Percentiles rank a stretch among this genome's conserved stretches.
These are phyloP conservation scores for Zychaea mexicana DNA, from an alignment of 371 early-diverging fungal species.

Conservation along the genomic window DNA sequence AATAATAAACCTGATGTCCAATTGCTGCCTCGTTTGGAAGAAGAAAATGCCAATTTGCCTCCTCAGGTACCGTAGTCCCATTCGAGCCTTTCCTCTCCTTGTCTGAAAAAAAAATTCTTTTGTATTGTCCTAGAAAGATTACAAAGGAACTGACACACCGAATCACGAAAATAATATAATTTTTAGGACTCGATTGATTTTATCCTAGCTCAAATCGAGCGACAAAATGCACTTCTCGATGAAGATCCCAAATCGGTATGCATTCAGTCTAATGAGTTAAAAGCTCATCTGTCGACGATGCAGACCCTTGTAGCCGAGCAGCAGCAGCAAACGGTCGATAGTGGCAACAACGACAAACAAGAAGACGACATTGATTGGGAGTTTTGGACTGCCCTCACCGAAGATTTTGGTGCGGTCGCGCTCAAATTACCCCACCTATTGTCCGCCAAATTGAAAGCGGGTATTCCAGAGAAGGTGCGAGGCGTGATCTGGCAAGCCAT, in stretches of 20 bases:
- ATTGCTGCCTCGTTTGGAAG: slow-evolving; percentile 42
- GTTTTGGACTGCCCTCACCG: slow-evolving; percentile 91
- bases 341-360: slow-evolving; percentile 8
- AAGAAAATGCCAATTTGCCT: slow-evolving; percentile 45
- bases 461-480: slow-evolving; percentile 84
- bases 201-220: slow-evolving; percentile 56
- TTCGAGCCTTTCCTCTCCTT: neutral
- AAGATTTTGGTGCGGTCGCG: slow-evolving; percentile 76
- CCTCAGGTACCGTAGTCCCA: slow-evolving; percentile 25
- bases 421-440: slow-evolving; percentile 64
- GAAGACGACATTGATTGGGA: slow-evolving; percentile 79
- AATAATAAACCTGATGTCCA: slow-evolving; percentile 26
- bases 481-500: slow-evolving; percentile 95
- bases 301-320: slow-evolving; percentile 40
- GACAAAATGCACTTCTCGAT: slow-evolving; percentile 57
- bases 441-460: slow-evolving; percentile 74
- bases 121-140: no score
- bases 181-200: slow-evolving; percentile 49
- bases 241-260: slow-evolving; percentile 61
- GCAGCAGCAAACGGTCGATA: neutral
- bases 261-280: slow-evolving; percentile 55
- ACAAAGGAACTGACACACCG: no score
- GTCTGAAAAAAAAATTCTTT: neutral
- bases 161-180: neutral
- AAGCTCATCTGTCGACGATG: slow-evolving; percentile 53